Percentiles rank a stretch among this genome's conserved stretches.
Conservation (phyloP, 2,329 filamentous ascomycete genomes). For the Trichophyton schoenleinii region DNA sequence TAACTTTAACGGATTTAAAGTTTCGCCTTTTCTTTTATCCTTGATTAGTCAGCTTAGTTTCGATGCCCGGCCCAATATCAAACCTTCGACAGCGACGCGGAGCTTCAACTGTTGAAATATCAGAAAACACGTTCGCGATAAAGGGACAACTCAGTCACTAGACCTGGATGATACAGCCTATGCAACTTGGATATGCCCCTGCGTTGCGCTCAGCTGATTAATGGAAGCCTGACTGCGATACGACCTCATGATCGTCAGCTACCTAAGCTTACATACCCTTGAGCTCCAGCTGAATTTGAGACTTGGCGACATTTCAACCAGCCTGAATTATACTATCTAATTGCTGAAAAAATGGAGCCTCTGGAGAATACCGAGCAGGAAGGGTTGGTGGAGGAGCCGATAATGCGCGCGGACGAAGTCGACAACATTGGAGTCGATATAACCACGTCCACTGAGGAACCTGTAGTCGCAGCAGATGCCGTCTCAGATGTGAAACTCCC, state of each 20-base stretch:
- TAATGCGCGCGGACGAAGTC: constrained; percentile 39
- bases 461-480: constrained; percentile 31
- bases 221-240: not conserved
- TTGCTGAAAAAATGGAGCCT: not conserved
- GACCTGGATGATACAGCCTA: not conserved
- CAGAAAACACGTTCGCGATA: not conserved
- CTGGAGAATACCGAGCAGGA: not conserved
- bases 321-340: not conserved
- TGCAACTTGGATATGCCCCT: not conserved
- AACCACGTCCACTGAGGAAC: constrained; percentile 32
- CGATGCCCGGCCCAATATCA: not conserved
- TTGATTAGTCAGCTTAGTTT: not conserved
- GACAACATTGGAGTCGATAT: constrained; percentile 38
- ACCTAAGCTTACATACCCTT: not conserved
- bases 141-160: not conserved
- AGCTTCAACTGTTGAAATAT: not conserved
- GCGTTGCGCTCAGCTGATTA: not conserved
- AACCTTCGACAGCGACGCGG: not conserved
- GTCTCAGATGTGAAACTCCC: constrained; percentile 24
- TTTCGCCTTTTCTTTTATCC: not conserved
- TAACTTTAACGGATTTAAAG: not conserved
- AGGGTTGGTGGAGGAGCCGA: constrained; percentile 23
- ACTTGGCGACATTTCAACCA: not conserved
- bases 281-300: not conserved
- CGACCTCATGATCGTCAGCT: not conserved